A percentile compares a stretch with the other conserved stretches of the same genome.
phyloP scores from a whole-genome alignment of 2,329 filamentous ascomycete species.

The Bipolaris cookei region DNA sequence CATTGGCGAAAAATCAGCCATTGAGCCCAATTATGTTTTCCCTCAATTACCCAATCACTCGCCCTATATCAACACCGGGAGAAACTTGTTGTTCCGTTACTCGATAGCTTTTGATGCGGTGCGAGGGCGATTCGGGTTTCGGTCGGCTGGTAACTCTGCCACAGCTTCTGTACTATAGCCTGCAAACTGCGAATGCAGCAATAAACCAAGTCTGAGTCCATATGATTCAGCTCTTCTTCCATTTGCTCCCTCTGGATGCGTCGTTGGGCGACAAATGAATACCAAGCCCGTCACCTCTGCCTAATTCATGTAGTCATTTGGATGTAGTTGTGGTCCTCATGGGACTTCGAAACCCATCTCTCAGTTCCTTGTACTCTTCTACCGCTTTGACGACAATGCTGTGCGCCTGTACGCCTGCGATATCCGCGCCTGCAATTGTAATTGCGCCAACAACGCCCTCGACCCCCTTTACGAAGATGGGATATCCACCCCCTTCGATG shows the following conservation, averaged over 20 bases:
- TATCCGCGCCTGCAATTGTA: slow-evolving; percentile 68
- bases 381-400: slow-evolving; percentile 75
- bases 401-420: slow-evolving; percentile 80
- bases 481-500: slow-evolving; percentile 78
- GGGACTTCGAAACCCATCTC: slow-evolving; percentile 44
- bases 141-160: slow-evolving; percentile 21
- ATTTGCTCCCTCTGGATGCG: slow-evolving; percentile 1
- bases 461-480: slow-evolving; percentile 73
- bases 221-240: not conserved
- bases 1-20: slow-evolving; percentile 33
- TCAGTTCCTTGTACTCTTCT: slow-evolving; percentile 56
- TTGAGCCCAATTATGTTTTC: slow-evolving; percentile 39
- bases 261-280: slow-evolving; percentile 8
- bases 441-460: slow-evolving; percentile 78
- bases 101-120: slow-evolving; percentile 46
- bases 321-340: slow-evolving; percentile 43
- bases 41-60: slow-evolving; percentile 30
- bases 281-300: slow-evolving; percentile 21
- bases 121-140: slow-evolving; percentile 43
- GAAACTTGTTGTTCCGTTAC: slow-evolving; percentile 42
- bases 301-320: slow-evolving; percentile 39
- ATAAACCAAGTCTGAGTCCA: not conserved
- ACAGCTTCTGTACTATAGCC: slow-evolving; percentile 26
- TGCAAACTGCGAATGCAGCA: slow-evolving; percentile 3
- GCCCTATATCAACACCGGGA: slow-evolving; percentile 45